Percentiles rank a stretch among this genome's conserved stretches.
Conservation (phyloP, 2,329 filamentous ascomycete genomes). For the Stromatinia cepivora region DNA sequence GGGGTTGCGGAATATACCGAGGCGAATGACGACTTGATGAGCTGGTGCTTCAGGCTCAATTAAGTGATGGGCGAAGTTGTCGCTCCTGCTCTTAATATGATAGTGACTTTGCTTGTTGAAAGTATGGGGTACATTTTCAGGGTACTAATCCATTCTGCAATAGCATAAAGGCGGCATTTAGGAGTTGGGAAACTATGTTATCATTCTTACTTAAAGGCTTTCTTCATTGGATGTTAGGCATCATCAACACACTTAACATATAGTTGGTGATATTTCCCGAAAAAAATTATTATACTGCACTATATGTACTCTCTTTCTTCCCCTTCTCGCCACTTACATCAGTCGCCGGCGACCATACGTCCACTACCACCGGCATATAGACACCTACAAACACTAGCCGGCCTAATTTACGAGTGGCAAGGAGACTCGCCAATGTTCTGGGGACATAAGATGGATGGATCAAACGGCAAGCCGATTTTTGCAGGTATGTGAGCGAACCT, state of each 20-base stretch:
- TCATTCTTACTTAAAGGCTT: background rate
- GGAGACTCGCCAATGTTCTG: background rate
- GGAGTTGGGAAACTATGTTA: background rate
- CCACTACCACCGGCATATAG: background rate
- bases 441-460: background rate
- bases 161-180: too few species aligned
- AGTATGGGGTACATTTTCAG: background rate
- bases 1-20: background rate
- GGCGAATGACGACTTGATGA: too few species aligned
- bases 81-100: background rate
- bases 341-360: background rate
- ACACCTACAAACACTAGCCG: background rate
- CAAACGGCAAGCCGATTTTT: background rate
- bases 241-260: background rate
- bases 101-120: background rate
- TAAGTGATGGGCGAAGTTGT: background rate
- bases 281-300: background rate
- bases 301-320: background rate
- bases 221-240: background rate
- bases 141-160: background rate
- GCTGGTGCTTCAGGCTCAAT: background rate
- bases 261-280: background rate
- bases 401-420: background rate
- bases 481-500: background rate
- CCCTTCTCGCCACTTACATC: background rate